phyloP scores from a whole-genome alignment of 2,329 filamentous ascomycete genomes.

The Colletotrichum chrysophilum region DNA sequence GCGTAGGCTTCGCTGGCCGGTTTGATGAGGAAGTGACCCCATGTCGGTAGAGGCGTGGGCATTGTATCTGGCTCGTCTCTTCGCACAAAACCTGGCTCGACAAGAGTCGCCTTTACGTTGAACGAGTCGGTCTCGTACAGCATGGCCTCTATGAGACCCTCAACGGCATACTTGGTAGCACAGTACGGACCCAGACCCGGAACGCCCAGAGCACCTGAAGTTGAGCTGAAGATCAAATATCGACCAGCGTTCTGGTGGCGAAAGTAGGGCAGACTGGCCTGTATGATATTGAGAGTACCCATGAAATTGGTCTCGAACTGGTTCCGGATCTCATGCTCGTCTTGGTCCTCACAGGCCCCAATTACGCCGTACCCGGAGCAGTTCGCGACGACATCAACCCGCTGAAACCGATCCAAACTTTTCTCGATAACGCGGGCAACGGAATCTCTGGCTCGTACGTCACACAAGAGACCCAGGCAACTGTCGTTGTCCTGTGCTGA shows the following conservation, averaged over 20 bases:
- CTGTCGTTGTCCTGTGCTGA: slow-evolving; percentile 65
- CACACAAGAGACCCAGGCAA: slow-evolving; percentile 84
- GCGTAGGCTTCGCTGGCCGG: slow-evolving; percentile 83
- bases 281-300: slow-evolving; percentile 92
- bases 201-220: slow-evolving; percentile 89
- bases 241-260: slow-evolving; percentile 76
- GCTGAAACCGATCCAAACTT: slow-evolving; percentile 77
- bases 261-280: slow-evolving; percentile 87
- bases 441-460: slow-evolving; percentile 83
- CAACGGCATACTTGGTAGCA: slow-evolving; percentile 95
- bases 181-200: slow-evolving; percentile 94
- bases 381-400: slow-evolving; percentile 88
- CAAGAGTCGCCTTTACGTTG: slow-evolving; percentile 91
- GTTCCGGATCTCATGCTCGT: slow-evolving; percentile 91
- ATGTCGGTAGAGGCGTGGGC: slow-evolving; percentile 71
- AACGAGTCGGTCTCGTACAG: slow-evolving; percentile 92
- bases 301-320: slow-evolving; percentile 99
- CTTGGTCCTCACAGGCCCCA: slow-evolving; percentile 94
- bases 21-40: slow-evolving; percentile 93
- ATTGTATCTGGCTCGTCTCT: slow-evolving; percentile 76
- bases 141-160: slow-evolving; percentile 95
- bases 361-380: slow-evolving; percentile 96
- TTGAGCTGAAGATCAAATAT: slow-evolving; percentile 95
- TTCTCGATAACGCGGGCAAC: slow-evolving; percentile 74
- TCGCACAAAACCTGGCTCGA: slow-evolving; percentile 88